Evolutionary conservation across 2,329 filamentous ascomycete species (phyloP), one percentile per base, ranked within the genome.

Genomic region (Diaporthe sp.): DNA sequence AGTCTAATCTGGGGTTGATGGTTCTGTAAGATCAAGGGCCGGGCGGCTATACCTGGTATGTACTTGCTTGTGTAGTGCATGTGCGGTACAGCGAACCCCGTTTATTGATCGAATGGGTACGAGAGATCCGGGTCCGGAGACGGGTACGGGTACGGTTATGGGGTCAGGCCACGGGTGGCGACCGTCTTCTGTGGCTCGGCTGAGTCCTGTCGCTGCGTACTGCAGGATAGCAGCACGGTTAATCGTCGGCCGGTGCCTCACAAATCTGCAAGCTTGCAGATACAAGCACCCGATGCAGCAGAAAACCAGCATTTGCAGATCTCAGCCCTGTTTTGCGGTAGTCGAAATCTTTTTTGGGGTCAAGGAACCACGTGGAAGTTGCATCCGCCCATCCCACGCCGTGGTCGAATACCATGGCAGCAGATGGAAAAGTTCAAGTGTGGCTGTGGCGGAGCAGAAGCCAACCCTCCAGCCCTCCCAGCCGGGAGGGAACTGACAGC

Each of bases 321-420:
- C 63, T 67, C 63, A 51, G 44, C 47, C 63, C 47, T 53, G 63
- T 68, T 44, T 8, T 68, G 47, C 39, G 63, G 47, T 39, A 9
- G 31, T 20, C 31, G 31, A 53, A 17, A 28, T 47, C 31, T 28
- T 68, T 39, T 42, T 37, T 28, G 44, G 65, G 65, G 10, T 42
- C 65, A 42, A n/a, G 47, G 65, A 53, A 68, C 65, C 65, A 68
- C 65, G 65, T 68, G 65, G 65, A 28, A 28, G 49, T 51, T 42
- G 65, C 65, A 53, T 68, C 44, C 28, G 63, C 61, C 61, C 42
- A 34, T 49, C 25, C 4, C 61, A 49, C 4, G 25, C 31, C 47
- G 47, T 28, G 9, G 65, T 53, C 65, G 65, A 68, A 68, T 68
- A 13, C 65, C 65, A 39, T 68, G 65, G 65, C 65, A 51, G 31